phyloP scores from a whole-genome alignment of 2,329 filamentous ascomycete genomes.

The Aspergillus aculeatus region DNA sequence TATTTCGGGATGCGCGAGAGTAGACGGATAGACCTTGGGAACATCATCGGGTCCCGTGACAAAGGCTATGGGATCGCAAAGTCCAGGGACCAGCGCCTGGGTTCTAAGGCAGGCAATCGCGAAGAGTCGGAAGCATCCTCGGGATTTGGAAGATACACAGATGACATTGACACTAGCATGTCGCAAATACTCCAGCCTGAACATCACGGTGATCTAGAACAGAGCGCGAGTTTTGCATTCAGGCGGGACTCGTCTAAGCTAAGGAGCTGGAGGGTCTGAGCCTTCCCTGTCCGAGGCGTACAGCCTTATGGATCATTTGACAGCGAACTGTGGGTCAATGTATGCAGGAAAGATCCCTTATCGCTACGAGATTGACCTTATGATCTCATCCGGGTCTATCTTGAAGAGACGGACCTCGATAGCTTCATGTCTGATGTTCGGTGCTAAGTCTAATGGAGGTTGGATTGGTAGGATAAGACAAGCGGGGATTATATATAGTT shows the following conservation, averaged over 20 bases:
- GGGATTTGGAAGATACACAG: slow-evolving; percentile 22
- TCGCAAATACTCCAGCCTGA: slow-evolving; percentile 23
- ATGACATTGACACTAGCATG: slow-evolving; percentile 21
- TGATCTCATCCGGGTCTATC: neutral
- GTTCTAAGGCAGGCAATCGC: slow-evolving; percentile 26
- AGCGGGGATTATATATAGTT: neutral
- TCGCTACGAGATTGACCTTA: neutral
- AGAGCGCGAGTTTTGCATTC: slow-evolving; percentile 33
- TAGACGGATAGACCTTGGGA: slow-evolving; percentile 37
- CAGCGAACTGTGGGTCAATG: neutral
- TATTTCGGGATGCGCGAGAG: slow-evolving; percentile 44
- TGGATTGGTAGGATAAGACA: neutral
- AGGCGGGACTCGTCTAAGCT: slow-evolving; percentile 38
- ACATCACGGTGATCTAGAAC: slow-evolving; percentile 31
- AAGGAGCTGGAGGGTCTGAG: slow-evolving; percentile 33
- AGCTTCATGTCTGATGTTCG: neutral
- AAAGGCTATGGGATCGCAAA: slow-evolving; percentile 40
- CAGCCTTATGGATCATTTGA: neutral
- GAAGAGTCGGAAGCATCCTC: slow-evolving; percentile 33
- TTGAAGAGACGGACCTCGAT: neutral
- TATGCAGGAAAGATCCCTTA: neutral
- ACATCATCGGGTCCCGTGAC: slow-evolving; percentile 34
- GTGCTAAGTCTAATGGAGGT: neutral
- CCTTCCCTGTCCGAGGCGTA: neutral
- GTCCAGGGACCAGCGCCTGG: slow-evolving; percentile 36